Base-by-base conservation (phyloP, 768 basidiomycete genomes). In the Pleurotus salmoneostramineus region DNA sequence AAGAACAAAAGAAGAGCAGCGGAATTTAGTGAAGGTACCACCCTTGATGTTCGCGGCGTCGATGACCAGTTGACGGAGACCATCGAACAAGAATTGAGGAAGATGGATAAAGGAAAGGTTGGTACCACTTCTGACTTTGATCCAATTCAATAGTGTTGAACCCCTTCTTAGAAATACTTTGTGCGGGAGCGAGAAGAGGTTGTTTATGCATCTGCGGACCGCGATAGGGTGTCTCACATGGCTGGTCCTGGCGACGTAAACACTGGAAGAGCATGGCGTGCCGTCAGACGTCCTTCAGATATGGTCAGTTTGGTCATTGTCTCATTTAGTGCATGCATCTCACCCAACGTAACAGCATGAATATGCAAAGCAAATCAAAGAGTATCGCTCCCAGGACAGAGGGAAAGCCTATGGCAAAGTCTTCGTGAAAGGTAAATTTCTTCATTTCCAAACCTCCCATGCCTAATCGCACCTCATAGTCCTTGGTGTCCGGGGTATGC, bases 321-420 rank as follows among this genome's bases (percentile, higher is more conserved):
- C 55, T 27, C n/a, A n/a, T n/a, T n/a, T n/a, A 14, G 48, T 51
- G 46, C 60, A 57, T 54, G 50, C 54, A 15, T 60, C n/a, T 48
- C 36, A 48, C 33, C 44, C 46, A 40, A 17, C 55, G 21, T 33
- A 15, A 36, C 60, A 97, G 95, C 92, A 98, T 69, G 93, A 98
- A 74, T 93, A 95, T 69, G 85, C 93, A 33, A 91, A 91, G 65
- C 91, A 95, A 69, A 90, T 98, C 61, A 83, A 81, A 65, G 90
- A 93, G 70, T 88, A 87, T 59, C 83, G 87, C 14, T 80, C 84
- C 0, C 85, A 89, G 69, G 88, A 91, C 43, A 88, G 88, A 60
- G 88, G 88, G 43, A 95, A 93, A 65, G 82, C 87, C 0, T 85
- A 89, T 57, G 95, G 94, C 48, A 98, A 97, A 64, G 90, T 98